phyloP scores from a whole-genome alignment of 208 protist species.

The Leishmania major region DNA sequence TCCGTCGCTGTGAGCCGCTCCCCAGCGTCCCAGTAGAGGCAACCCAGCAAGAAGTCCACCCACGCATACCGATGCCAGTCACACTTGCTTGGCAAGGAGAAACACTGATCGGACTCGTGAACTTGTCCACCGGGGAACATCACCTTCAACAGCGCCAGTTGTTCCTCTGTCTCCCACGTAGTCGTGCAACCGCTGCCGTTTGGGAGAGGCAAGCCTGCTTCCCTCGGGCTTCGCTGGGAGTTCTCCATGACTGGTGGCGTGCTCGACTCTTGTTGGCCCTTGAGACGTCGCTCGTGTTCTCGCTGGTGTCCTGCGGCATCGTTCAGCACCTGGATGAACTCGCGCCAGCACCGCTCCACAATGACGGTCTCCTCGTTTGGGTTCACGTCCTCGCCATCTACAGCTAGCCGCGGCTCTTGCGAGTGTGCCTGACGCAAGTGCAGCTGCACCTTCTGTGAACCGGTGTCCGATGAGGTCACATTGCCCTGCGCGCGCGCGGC shows the following conservation, averaged over 20 bases:
- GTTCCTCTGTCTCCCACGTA: conserved; percentile 28
- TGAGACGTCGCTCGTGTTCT: conserved; percentile 4
- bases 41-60: conserved; percentile 63
- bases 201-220: neutral
- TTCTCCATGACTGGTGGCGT: neutral
- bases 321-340: conserved; percentile 33
- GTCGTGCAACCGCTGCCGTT: conserved; percentile 8
- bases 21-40: conserved; percentile 55
- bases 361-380: conserved; percentile 13
- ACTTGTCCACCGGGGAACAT: conserved; percentile 20
- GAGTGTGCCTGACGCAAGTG: neutral
- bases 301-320: conserved; percentile 22
- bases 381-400: neutral
- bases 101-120: conserved; percentile 9
- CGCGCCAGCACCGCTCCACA: conserved; percentile 27
- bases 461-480: neutral
- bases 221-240: neutral
- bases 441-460: neutral
- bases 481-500: neutral
- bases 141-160: conserved; percentile 19
- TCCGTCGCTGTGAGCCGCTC: conserved; percentile 65
- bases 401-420: neutral
- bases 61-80: conserved; percentile 10
- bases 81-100: conserved; percentile 5
- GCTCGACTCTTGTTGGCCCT: conserved; percentile 6